Evolutionary conservation across 164 flowering plant species (phyloP), one percentile per base, ranked within the genome.

Genomic region (Vitis amurensis): DNA sequence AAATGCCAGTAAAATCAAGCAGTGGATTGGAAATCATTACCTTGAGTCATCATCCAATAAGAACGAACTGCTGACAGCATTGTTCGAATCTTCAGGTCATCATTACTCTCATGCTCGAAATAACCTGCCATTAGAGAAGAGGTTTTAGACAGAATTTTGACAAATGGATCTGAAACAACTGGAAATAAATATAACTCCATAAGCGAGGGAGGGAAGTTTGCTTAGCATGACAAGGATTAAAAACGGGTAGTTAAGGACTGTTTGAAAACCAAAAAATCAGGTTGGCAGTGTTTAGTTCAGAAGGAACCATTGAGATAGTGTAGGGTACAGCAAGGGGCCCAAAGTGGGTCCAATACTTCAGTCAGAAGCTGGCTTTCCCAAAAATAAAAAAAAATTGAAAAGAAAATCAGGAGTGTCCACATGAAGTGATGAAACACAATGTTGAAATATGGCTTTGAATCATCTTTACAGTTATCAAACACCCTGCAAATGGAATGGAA

Each of bases 51-150:
- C 94, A 49, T 89, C 94, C 59, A 89, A 75, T 61, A 89, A 76
- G 82, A 89, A 89, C 3, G 94, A 89, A 75, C 86, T 89, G 80
- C 90, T 85, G 59, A 89, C 83, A 27, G 90, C 81, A 76, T 82
- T 88, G 74, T 89, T 89, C 1, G 91, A 82, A 69, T 88, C 90
- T 72, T 89, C 94, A 6, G 90, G 90, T 89, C 94, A 89, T 89
- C 78, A 86, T 64, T 52, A 84, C 80, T 78, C 91, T 84, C 89
- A 89, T 88, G 64, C 82, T 87, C 3, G 93, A 79, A 74, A 90
- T 90, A 68, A 90, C 91, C 96, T 90, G 70, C 53, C 44, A 74
- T 37, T 55, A 55, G 29, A 47, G 58, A 68, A 51, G 47, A 31
- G 51, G 15, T 37, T 37, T 37, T 19, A 61, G 15, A 8, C 37